A percentile compares a stretch with the other conserved stretches of the same genome.
Conservation (phyloP, 345 rosid species). For the Pistacia integerrima region DNA sequence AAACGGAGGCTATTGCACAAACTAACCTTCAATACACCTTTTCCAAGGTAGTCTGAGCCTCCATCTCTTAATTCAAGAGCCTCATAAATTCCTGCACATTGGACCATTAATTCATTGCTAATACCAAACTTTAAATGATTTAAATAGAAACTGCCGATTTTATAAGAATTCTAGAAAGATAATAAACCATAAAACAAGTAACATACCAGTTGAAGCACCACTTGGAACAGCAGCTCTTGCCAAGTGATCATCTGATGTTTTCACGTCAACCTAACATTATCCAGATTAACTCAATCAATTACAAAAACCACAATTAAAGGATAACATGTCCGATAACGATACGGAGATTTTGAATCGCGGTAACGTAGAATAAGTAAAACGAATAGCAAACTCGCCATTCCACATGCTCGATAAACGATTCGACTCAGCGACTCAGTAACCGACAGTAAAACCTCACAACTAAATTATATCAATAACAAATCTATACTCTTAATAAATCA, state of each 20-base stretch:
- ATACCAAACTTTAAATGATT: too few species aligned
- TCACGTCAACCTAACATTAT: constrained; percentile 61
- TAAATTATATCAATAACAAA: too few species aligned
- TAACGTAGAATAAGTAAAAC: not conserved
- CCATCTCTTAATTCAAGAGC: constrained; percentile 97
- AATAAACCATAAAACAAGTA: not conserved
- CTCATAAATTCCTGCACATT: constrained; percentile 73
- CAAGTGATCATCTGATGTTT: constrained; percentile 50
- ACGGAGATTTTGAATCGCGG: not conserved
- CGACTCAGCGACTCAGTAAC: not conserved
- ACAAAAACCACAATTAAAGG: not conserved
- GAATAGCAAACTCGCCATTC: not conserved
- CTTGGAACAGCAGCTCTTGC: constrained; percentile 94
- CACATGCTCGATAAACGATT: not conserved
- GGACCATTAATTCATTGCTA: not conserved
- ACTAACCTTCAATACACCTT: constrained; percentile 86
- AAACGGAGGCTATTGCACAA: not conserved
- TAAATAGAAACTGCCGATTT: too few species aligned
- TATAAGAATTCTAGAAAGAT: too few species aligned
- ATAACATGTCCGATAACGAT: too few species aligned
- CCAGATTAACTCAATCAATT: not conserved
- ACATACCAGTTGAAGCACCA: constrained; percentile 96
- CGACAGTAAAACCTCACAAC: too few species aligned
- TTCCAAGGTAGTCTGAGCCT: constrained; percentile 93
- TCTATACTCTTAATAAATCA: too few species aligned